Evolutionary conservation across 2,329 filamentous ascomycete genomes (phyloP).

Genomic region (Ophiostoma quercus): DNA sequence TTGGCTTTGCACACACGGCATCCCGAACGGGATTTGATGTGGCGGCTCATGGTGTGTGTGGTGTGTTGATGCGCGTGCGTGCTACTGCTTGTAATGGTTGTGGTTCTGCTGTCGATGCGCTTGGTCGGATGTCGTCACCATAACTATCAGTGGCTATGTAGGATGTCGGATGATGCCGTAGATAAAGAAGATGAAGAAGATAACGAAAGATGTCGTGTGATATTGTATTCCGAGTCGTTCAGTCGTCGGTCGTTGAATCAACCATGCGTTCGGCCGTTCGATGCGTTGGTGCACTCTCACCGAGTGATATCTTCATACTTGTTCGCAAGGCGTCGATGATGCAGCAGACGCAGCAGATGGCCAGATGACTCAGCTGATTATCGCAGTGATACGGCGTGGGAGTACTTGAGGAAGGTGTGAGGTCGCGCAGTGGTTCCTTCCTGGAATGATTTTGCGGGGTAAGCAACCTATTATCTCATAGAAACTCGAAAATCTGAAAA

Average conservation of each 20-base stretch:
- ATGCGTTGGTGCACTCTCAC: neutral
- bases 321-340: neutral
- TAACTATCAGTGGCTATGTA: neutral
- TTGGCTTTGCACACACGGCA: constrained; percentile 28
- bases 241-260: constrained; percentile 12
- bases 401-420: neutral
- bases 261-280: constrained; percentile 4
- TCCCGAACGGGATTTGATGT: constrained; percentile 26
- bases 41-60: constrained; percentile 24
- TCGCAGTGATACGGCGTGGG: neutral
- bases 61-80: no score
- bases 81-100: neutral
- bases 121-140: neutral
- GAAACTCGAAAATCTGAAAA: neutral
- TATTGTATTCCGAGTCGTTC: neutral
- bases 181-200: neutral
- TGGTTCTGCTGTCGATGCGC: neutral
- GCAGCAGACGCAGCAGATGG: constrained; percentile 1
- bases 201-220: neutral
- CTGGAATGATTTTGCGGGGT: constrained; percentile 7
- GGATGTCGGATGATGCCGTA: neutral
- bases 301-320: constrained; percentile 2
- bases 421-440: neutral
- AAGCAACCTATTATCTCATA: constrained; percentile 2
- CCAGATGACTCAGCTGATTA: neutral